Percentiles rank a stretch among this genome's conserved stretches.
These are phyloP conservation scores for Paxillus involutus DNA, from an alignment of 768 basidiomycete species.

Conservation along the genomic window DNA sequence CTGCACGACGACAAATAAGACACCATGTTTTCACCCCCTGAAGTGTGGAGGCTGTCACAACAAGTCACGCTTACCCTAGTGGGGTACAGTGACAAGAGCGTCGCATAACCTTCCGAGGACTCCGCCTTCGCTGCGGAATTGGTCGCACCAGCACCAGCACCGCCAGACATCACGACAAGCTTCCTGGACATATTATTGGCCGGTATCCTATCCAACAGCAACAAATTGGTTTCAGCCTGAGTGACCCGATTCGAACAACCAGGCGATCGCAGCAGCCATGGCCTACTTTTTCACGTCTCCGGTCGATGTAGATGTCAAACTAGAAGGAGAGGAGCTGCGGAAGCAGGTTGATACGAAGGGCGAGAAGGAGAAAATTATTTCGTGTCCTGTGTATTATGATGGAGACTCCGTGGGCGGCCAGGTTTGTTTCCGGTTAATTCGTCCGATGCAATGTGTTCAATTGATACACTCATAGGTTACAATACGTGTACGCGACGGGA, in stretches of 20 bases:
- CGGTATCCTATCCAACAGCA: too few species aligned
- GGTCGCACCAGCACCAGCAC: too few species aligned
- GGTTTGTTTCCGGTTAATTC: slow-evolving; percentile 43
- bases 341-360: slow-evolving; percentile 89
- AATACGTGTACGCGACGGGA: slow-evolving; percentile 90
- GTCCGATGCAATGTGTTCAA: not conserved
- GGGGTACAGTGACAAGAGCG: too few species aligned
- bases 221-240: not conserved
- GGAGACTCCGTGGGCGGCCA: slow-evolving; percentile 90
- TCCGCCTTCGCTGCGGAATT: too few species aligned
- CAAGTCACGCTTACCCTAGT: too few species aligned
- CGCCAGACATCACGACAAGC: too few species aligned
- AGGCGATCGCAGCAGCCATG: slow-evolving; percentile 27
- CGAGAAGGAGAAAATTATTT: slow-evolving; percentile 82
- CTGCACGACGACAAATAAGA: too few species aligned
- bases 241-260: not conserved
- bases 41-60: too few species aligned
- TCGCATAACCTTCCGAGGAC: too few species aligned
- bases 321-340: slow-evolving; percentile 83
- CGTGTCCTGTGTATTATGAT: slow-evolving; percentile 94
- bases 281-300: slow-evolving; percentile 92
- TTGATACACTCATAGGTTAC: slow-evolving; percentile 53
- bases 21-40: too few species aligned
- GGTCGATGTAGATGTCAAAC: slow-evolving; percentile 87
- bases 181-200: too few species aligned